Evolutionary conservation across 73 alveolate species (phyloP), one percentile per base, ranked within the genome.

Genomic region (Diophrys sp.): DNA sequence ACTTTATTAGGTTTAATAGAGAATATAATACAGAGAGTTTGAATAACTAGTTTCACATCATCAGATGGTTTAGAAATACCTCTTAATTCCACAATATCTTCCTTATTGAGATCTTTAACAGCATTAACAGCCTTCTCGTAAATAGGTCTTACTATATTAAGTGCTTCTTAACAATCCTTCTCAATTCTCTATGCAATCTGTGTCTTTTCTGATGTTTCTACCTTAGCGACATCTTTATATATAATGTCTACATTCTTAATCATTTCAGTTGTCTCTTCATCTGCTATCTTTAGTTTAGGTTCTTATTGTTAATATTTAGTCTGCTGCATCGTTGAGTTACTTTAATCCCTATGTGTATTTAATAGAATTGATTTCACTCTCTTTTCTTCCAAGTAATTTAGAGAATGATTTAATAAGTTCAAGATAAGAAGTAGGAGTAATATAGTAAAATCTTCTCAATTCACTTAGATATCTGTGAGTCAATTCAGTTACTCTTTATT

Each of bases 371-470:
- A 96, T 91, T 62, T 94, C 94, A 1, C 80, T 80, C 71, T 96
- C 77, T 85, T 95, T 96, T 87, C 87, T 81, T 56, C 92, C 94
- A 29, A 96, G 91, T 70, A 96, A 83, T 31, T 79, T 87, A 84
- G 93, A 90, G 91, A 97, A 98, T 33, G 98, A 91, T 32, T 95
- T 93, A 33, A 98, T 91, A 34, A 96, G 97, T 69, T 97, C 99
- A 18, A 98, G 93, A 85, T 96, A 98, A 75, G 97, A 83, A 70
- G 99, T 96, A 18, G 99, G 99, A 5, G 99, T 97, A 24, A 98
- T 99, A 89, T 98, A 91, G 86, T 97, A 97, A 90, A 92, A 93
- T 78, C 99, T 96, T 79, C 98, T 89, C 29, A 92, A 88, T 88
- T 98, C 98, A 82, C 90, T 91, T 33, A 72, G 78, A 85, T 97